Conservation (phyloP, 306 rosid species). For the Ceratonia siliqua region DNA sequence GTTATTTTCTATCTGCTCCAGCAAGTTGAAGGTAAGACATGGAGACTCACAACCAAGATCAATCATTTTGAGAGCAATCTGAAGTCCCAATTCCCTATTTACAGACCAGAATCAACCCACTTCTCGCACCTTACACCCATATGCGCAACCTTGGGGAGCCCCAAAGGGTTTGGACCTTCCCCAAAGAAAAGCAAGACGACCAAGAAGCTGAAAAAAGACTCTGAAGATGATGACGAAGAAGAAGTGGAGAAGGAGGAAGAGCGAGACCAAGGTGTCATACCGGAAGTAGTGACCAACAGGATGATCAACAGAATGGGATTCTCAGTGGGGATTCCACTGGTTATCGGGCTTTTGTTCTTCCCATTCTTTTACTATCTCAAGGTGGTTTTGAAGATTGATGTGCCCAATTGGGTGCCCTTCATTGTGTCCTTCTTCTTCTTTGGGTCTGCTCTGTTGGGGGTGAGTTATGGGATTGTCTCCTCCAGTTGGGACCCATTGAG, state of each 20-base stretch:
- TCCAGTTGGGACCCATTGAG: conserved; percentile 77
- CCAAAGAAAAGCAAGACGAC: conserved; percentile 53
- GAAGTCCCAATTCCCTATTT: conserved; percentile 37
- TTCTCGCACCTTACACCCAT: conserved; percentile 35
- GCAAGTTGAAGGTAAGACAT: conserved; percentile 39
- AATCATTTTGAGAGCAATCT: conserved; percentile 22
- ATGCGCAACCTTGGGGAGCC: conserved; percentile 57
- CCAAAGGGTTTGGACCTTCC: conserved; percentile 76
- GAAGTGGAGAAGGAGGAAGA: conserved; percentile 38
- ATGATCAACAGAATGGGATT: conserved; percentile 82
- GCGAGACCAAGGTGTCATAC: conserved; percentile 64
- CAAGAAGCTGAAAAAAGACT: conserved; percentile 33
- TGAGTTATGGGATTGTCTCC: conserved; percentile 96
- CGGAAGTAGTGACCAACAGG: conserved; percentile 88
- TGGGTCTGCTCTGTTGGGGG: conserved; percentile 87
- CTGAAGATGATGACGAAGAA: conserved; percentile 18
- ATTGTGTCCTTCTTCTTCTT: conserved; percentile 83
- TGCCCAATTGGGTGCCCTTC: conserved; percentile 95
- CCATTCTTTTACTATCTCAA: conserved; percentile 84
- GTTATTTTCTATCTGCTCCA: conserved; percentile 19
- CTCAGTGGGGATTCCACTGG: conserved; percentile 75
- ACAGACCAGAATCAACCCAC: conserved; percentile 30
- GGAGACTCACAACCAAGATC: conserved; percentile 28
- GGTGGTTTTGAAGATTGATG: conserved; percentile 79
- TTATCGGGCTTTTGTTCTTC: conserved; percentile 75